Conservation (phyloP, 495 filamentous ascomycete species). For the Talaromyces nanjingensis region DNA sequence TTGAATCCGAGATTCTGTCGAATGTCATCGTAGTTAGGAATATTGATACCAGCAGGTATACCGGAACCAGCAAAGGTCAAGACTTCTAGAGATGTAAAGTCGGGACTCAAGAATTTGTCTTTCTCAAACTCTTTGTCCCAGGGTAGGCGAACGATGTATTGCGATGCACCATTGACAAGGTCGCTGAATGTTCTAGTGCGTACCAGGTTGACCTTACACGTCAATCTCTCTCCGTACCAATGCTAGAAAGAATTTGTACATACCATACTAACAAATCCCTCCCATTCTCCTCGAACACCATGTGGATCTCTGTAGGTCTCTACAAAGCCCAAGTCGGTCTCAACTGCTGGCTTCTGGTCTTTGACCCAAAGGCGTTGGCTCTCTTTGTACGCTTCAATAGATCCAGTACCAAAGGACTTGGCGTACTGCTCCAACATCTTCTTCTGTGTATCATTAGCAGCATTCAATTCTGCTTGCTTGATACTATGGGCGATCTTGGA, state of each 20-base stretch:
- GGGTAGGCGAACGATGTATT: conserved; percentile 79
- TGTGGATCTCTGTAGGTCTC: conserved; percentile 95
- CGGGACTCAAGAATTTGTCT: conserved; percentile 86
- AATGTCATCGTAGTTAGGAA: conserved; percentile 92
- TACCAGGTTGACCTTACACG: conserved; percentile 63
- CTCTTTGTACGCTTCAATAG: conserved; percentile 82
- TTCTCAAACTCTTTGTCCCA: conserved; percentile 91
- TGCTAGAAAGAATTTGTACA: conserved; percentile 13
- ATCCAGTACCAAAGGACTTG: conserved; percentile 78
- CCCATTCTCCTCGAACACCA: conserved; percentile 93
- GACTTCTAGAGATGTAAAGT: conserved; percentile 85
- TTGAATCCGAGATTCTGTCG: conserved; percentile 95
- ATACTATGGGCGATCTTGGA: conserved; percentile 63
- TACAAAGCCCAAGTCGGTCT: conserved; percentile 90
- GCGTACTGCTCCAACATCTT: conserved; percentile 79
- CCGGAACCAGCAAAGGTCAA: conserved; percentile 69
- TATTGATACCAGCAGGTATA: conserved; percentile 73
- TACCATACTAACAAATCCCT: conserved; percentile 79
- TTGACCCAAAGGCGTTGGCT: conserved; percentile 87
- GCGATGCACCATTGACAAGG: conserved; percentile 71
- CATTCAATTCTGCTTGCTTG: conserved; percentile 64
- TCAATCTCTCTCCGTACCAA: background rate
- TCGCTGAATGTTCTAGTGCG: conserved; percentile 84
- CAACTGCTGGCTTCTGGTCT: conserved; percentile 82
- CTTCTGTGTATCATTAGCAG: conserved; percentile 79